Evolutionary conservation across 2,329 filamentous ascomycete genomes (phyloP), one percentile per base, ranked within the genome.

Genomic region (Pyricularia pennisetigena): DNA sequence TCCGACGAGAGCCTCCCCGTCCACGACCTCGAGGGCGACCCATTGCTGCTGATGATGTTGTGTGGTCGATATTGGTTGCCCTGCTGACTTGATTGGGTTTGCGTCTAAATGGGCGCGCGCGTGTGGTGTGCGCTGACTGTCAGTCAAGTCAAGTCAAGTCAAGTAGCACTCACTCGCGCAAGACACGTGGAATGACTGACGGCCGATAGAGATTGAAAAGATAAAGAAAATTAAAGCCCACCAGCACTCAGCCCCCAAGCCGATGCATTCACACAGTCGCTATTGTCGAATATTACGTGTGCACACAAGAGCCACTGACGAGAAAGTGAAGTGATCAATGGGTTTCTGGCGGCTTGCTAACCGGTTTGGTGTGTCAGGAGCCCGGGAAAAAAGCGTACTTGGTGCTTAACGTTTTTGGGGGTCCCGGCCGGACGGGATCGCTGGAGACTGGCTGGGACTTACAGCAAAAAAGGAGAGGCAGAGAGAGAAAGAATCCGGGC

Each of bases 21-120:
- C 67, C 69, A 63, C 63, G 64, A 29, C 69, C 70, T 67, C 72
- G 69, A 61, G 64, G 65, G 26, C 71, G 69, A 54, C 72, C 72
- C 71, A 72, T 72, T 63, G 61, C 23, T 57, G 54, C 54, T 66
- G 64, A 14, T 67, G 62, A 3, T 30, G 24, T 32, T 49, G 57
- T 20, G 35, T 61, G 41, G 35, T 12, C 32, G 65, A 28, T 62
- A 28, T 62, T 62, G 23, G 57, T 12, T 61, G 57, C n/a, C 57
- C 57, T 61, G 57, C 23, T 61, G 57, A 61, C 57, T 61, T 61
- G 57, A 14, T 28, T 61, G 28, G 29, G 24, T 65, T 67, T 68
- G 35, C 24, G 68, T 69, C 67, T 70, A 68, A 70, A 68, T 67
- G 67, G 35, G 23, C 65, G 41, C 41, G 41, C 41, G 41, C 59